Evolutionary conservation across 2,329 filamentous ascomycete species (phyloP), one percentile per base, ranked within the genome.

Genomic region (Fusarium haematococcum): DNA sequence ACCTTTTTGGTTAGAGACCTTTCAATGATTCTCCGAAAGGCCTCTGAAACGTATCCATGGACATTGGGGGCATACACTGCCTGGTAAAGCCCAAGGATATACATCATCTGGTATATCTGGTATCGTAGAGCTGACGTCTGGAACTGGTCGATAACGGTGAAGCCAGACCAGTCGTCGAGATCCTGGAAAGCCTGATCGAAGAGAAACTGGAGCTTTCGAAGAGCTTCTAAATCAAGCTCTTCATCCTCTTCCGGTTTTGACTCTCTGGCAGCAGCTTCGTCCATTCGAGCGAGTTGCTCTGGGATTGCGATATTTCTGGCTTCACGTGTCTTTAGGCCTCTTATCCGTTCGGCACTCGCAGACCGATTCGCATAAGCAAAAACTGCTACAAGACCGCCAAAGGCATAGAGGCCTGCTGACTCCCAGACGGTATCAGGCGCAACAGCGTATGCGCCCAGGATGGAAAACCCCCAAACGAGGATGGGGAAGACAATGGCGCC

Each of bases 81-180:
- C 20, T 63, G 60, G 23, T 50, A 63, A 43, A 63, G 23, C 5
- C 35, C 60, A 11, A 63, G 60, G 60, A 10, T 18, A 33, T 63
- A 50, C 35, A 52, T 43, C 25, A 63, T 50, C 18, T 43, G 35
- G 20, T 63, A 63, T 6, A 63, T 27, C 45, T 63, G 60, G 33
- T 63, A 63, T 20, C 60, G 60, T 10, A 63, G 16, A 8, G 60
- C 30, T 33, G 60, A 45, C 1, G 37, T 43, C 35, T 43, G 60
- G 27, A 63, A 63, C 61, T 64, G 61, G 30, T 64, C 61, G 18
- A 64, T 41, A 3, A 20, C n/a, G 23, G 25, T 52, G 25, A 64
- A 64, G 16, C 23, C 18, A 14, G 25, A 30, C 25, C 41, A 64
- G 11, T 64, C 45, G 25, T 64, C 58, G 5, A 52, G 48, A 30